Conservation (phyloP, 768 basidiomycete species). For the Hortiboletus campestris region DNA sequence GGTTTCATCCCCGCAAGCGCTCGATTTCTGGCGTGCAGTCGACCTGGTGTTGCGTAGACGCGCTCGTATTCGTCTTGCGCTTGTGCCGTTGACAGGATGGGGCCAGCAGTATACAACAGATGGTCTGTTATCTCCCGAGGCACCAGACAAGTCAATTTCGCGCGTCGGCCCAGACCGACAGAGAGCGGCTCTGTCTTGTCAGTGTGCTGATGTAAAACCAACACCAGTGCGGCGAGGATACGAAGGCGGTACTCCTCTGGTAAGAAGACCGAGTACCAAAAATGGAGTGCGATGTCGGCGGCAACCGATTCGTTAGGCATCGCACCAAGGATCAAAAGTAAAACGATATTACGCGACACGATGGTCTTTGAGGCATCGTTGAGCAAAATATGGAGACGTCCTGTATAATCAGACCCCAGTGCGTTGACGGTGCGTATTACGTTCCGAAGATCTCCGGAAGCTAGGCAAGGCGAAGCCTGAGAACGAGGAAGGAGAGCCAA, state of each 20-base stretch:
- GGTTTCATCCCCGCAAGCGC: conserved; percentile 37
- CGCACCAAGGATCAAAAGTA: conserved; percentile 40
- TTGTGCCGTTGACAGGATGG: conserved; percentile 16
- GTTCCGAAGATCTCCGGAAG: conserved; percentile 48
- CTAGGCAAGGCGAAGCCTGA: conserved; percentile 16
- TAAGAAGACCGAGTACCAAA: conserved; percentile 45
- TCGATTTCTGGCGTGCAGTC: conserved; percentile 42
- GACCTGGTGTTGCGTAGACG: conserved; percentile 32
- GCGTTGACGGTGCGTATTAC: conserved; percentile 41
- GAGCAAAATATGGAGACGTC: conserved; percentile 38
- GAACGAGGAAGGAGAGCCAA: background rate
- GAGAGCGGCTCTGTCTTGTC: conserved; percentile 16
- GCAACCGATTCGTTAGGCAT: conserved; percentile 32
- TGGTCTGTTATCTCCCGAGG: conserved; percentile 25
- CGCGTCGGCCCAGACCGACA: conserved; percentile 8
- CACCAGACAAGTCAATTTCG: conserved; percentile 24
- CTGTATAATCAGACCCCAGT: conserved; percentile 40
- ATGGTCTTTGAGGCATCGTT: conserved; percentile 38
- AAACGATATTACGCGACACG: conserved; percentile 38
- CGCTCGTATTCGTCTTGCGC: conserved; percentile 32
- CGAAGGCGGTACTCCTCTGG: conserved; percentile 31
- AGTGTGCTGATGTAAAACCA: conserved; percentile 10
- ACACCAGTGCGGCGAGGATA: conserved; percentile 18
- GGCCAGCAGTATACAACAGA: conserved; percentile 28
- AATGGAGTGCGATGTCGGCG: conserved; percentile 45